Conservation (phyloP, 331 rosid genomes). For the Stylosanthes scabra region DNA sequence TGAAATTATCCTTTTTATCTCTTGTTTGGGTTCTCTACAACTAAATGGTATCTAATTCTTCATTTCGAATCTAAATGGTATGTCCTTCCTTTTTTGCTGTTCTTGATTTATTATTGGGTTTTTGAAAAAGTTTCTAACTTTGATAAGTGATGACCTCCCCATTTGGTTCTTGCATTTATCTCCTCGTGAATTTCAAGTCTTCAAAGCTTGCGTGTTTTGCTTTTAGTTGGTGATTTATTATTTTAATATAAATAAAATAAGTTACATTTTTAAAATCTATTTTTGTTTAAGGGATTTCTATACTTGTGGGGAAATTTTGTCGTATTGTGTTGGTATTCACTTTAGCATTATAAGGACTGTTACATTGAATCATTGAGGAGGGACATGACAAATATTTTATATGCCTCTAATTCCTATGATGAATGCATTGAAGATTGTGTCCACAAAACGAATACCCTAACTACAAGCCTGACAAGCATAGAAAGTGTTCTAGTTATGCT, state of each 20-base stretch:
- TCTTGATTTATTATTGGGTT: no score
- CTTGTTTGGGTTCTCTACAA: no score
- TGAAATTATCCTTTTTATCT: no score
- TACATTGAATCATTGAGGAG: not conserved
- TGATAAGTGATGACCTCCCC: not conserved
- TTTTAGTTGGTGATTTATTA: not conserved
- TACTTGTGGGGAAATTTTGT: conserved; percentile 4
- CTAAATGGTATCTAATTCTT: no score
- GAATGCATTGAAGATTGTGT: no score
- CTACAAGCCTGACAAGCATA: no score
- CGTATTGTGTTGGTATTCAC: not conserved
- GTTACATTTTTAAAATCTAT: not conserved
- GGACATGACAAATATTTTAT: no score
- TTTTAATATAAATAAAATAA: not conserved
- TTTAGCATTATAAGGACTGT: conserved; percentile 4
- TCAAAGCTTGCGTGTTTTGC: not conserved
- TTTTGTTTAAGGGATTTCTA: not conserved
- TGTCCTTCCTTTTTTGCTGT: no score
- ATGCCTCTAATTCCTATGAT: no score
- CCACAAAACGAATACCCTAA: no score
- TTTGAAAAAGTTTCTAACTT: conserved; percentile 25
- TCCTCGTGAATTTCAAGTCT: conserved; percentile 1
- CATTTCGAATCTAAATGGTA: no score
- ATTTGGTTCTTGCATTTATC: not conserved
- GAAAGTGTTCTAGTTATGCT: no score